Evolutionary conservation across 169 alveolate genomes (phyloP), one percentile per base, ranked within the genome.

Genomic region (Plasmodium cynomolgi): DNA sequence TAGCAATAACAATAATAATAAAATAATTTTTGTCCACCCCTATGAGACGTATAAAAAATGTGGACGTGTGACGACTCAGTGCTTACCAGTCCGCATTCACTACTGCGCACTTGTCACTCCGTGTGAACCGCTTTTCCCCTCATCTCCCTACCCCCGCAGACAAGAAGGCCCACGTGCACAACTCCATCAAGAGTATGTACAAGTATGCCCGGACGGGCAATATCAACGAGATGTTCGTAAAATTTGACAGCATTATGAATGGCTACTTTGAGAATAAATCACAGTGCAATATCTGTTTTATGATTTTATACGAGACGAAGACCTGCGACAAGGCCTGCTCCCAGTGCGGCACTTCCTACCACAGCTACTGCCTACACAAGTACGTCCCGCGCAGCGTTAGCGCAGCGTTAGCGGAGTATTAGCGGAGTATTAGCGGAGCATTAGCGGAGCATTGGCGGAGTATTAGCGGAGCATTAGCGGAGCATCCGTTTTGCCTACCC

Each of bases 301-400:
- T 90, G 94, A 26, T 90, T 26, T 41, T 90, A 17, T 41, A 90
- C 47, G 91, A 90, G 11, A 56, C 72, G 34, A 90, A 90, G 41
- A 81, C 84, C 0, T 90, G 94, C 33, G 94, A 90, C 37, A 90
- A 90, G 83, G 54, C 54, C 23, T 90, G 94, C 20, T 81, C 91
- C 37, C 82, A 81, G 15, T 90, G 94, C 80, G 39, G 54, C 34
- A 72, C 94, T 0, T 62, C 94, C 9, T 90, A 90, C 37, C 94
- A 90, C 54, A 90, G 94, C 15, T 37, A 81, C 77, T 90, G 94
- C 20, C 88, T 90, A n/a, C 91, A 81, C 75, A 86, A 86, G 93
- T 86, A 77, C 31, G 91, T 50, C 0, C 20, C 23, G 23, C 23
- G 8, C 26, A 50, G 5, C 3, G 26, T 9, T 50, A 50, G 20